These are phyloP conservation scores for Ceratocystiopsis minuta DNA, from an alignment of 2,329 filamentous ascomycete genomes.

Conservation along the genomic window DNA sequence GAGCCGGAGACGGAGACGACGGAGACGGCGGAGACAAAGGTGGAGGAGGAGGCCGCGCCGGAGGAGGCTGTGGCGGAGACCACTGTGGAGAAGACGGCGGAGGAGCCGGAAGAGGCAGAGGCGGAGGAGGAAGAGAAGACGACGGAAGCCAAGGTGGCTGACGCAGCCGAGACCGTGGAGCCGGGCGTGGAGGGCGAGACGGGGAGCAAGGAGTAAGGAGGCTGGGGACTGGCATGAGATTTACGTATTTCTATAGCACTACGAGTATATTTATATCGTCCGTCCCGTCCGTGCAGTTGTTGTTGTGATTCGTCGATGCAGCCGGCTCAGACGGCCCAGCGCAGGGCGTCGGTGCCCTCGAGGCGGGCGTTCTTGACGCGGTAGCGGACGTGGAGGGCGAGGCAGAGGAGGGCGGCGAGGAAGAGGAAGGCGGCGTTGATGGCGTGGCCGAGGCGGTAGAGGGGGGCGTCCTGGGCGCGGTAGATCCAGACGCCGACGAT, in stretches of 20 bases:
- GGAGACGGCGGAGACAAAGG: not conserved
- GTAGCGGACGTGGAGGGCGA: conserved; percentile 1
- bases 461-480: conserved; percentile 29
- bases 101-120: not conserved
- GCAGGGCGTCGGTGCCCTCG: conserved; percentile 1
- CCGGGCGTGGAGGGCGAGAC: not conserved
- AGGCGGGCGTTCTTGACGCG: not conserved
- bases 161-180: not conserved
- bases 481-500: conserved; percentile 44
- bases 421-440: conserved; percentile 32
- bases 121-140: no score
- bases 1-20: not conserved
- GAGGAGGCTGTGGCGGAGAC: not conserved
- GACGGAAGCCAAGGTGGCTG: no score
- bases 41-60: not conserved
- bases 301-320: no score
- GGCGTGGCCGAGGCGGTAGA: conserved; percentile 41
- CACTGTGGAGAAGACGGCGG: not conserved
- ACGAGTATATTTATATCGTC: no score
- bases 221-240: no score
- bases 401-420: not conserved
- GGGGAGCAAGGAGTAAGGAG: not conserved
- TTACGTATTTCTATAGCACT: no score
- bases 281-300: no score
- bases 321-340: not conserved